Base-by-base conservation (phyloP, 495 filamentous ascomycete species). In the Annulohypoxylon stygium region DNA sequence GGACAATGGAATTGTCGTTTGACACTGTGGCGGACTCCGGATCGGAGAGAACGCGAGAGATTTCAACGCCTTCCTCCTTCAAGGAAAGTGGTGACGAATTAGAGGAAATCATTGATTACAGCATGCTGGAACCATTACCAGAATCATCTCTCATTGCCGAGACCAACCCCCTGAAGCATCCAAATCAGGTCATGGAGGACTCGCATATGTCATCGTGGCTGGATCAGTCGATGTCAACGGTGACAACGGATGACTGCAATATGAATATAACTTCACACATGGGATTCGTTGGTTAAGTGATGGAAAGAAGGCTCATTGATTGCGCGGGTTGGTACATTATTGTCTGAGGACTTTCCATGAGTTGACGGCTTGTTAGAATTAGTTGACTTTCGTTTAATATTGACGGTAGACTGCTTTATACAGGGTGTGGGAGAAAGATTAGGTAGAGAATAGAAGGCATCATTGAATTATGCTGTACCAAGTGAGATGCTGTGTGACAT, bases 241-340 rank as follows among this genome's bases (percentile, higher is more conserved):
- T 66, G 16, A 23, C 20, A 23, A 23, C 20, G 1, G 20, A 23
- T 23, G 65, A 69, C 62, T 53, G 59, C 11, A 68, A 75, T 51
- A 67, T 69, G 60, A 50, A 62, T 30, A 63, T 71, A 47, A 63
- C 67, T 37, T 69, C 71, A 20, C 47, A 57, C 36, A 53, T 76
- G 68, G 53, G 65, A 20, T 72, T 66, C 50, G 16, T 69, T 23
- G 43, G 64, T n/a, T 74, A 25, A 71, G 9, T 14, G 25, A 10
- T 23, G 14, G 36, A 10, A 23, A 4, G 20, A 5, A 3, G 53
- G 25, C 26, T 36, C 26, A 14, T 11, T 57, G 26, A 2, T 33
- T 57, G 12, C 20, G 10, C 26, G 1, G 33, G 12, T 36, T 26
- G 26, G 53, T 36, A 37, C 53, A 34, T 57, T 16, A 34, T 1